Percentiles rank a stretch among this genome's conserved stretches.
phyloP scores from a whole-genome alignment of 1,284 basidiomycete species.

The Athelia psychrophila region DNA sequence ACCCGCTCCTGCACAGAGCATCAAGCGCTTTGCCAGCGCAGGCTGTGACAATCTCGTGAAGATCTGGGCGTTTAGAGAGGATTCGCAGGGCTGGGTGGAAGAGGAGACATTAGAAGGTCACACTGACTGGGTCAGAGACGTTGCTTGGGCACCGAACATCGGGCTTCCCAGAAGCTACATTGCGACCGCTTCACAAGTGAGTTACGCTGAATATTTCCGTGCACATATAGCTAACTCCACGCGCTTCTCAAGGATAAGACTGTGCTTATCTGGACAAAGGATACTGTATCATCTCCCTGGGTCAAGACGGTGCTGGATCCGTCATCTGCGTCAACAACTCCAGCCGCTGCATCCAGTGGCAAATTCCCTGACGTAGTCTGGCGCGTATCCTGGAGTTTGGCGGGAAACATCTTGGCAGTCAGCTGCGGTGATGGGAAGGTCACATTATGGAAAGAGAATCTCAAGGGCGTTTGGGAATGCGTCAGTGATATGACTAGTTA shows the following conservation, averaged over 20 bases:
- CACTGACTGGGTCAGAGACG: constrained; percentile 97
- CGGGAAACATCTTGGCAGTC: constrained; percentile 94
- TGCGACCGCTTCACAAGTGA: constrained; percentile 89
- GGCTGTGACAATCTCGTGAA: constrained; percentile 96
- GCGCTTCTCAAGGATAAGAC: constrained; percentile 66
- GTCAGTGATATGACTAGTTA: constrained; percentile 90
- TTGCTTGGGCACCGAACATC: constrained; percentile 97
- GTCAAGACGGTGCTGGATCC: constrained; percentile 85
- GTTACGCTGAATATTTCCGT: constrained; percentile 13
- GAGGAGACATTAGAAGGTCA: constrained; percentile 90
- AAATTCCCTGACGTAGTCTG: constrained; percentile 96
- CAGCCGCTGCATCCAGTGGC: constrained; percentile 37
- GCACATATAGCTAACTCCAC: constrained; percentile 1
- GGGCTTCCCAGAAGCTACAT: constrained; percentile 94
- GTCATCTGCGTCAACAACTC: constrained; percentile 44
- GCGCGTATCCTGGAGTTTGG: constrained; percentile 96
- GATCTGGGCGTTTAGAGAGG: constrained; percentile 87
- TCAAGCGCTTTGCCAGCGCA: constrained; percentile 91
- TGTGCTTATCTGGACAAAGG: constrained; percentile 94
- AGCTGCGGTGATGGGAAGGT: constrained; percentile 99
- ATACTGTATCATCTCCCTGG: constrained; percentile 79
- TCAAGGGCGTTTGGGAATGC: constrained; percentile 94
- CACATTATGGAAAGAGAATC: constrained; percentile 96
- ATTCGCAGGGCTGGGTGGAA: constrained; percentile 82
- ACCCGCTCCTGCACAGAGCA: constrained; percentile 36